These are phyloP conservation scores for Auricularia cornea DNA, from an alignment of 768 basidiomycete genomes.

Conservation along the genomic window DNA sequence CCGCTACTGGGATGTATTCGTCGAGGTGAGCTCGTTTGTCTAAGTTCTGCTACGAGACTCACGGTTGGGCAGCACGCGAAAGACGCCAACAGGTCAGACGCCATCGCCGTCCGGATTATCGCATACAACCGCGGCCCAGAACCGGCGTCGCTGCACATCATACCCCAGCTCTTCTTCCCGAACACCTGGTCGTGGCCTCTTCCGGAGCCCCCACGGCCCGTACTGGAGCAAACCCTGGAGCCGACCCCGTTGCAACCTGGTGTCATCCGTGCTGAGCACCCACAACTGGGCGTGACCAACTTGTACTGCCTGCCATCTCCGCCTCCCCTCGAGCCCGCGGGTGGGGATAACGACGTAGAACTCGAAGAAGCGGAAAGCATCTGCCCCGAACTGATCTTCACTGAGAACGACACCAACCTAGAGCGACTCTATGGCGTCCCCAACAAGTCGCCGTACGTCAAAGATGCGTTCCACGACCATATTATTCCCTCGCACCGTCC, in stretches of 20 bases:
- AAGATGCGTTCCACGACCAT: constrained; percentile 98
- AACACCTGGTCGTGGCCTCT: constrained; percentile 96
- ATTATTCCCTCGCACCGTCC: constrained; percentile 84
- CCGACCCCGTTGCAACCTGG: constrained; percentile 41
- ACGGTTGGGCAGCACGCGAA: constrained; percentile 73
- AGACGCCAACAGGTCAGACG: constrained; percentile 86
- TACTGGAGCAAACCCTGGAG: constrained; percentile 47
- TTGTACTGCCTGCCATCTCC: constrained; percentile 90
- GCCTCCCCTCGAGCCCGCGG: constrained; percentile 67
- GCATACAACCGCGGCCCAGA: constrained; percentile 96
- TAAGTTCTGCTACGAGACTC: constrained; percentile 6
- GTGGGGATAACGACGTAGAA: constrained; percentile 39
- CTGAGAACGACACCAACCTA: constrained; percentile 97
- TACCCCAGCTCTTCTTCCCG: constrained; percentile 95
- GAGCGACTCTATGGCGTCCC: constrained; percentile 80
- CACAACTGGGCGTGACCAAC: constrained; percentile 63
- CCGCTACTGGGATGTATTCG: constrained; percentile 96
- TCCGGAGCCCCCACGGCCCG: constrained; percentile 43
- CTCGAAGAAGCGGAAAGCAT: constrained; percentile 50
- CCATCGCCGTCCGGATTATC: constrained; percentile 87
- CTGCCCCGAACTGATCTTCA: constrained; percentile 83
- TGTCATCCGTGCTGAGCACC: constrained; percentile 65
- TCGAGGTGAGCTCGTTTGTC: constrained; percentile 56
- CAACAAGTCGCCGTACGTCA: constrained; percentile 77
- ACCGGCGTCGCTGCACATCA: constrained; percentile 83